These are phyloP conservation scores for Madurella mycetomatis DNA, from an alignment of 2,329 filamentous ascomycete species.

Conservation along the genomic window DNA sequence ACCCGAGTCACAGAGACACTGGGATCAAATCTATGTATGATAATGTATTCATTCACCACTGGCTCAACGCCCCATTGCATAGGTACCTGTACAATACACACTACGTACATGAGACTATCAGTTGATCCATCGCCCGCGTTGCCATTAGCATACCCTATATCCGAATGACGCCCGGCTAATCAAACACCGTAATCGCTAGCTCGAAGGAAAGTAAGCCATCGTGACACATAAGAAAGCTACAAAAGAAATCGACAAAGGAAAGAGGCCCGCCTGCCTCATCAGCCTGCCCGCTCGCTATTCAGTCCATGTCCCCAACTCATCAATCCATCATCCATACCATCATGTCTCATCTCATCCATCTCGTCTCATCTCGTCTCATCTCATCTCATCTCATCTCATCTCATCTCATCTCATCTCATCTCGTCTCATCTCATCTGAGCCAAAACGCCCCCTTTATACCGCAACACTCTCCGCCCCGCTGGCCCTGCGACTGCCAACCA, in stretches of 20 bases:
- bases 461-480: conserved; percentile 4
- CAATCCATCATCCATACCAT: conserved; percentile 2
- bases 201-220: not conserved
- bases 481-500: conserved; percentile 25
- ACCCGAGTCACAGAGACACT: too few relatives aligned
- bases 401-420: not conserved
- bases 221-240: conserved; percentile 8
- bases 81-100: not conserved
- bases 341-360: conserved; percentile 8
- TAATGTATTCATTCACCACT: not conserved
- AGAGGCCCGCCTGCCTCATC: not conserved
- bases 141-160: not conserved
- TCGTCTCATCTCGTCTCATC: conserved; percentile 1
- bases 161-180: conserved; percentile 5
- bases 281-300: not conserved
- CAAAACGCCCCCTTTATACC: not conserved
- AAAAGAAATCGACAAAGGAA: conserved; percentile 15
- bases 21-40: too few relatives aligned
- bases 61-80: not conserved
- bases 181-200: not conserved
- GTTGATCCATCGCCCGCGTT: not conserved
- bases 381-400: not conserved
- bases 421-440: not conserved
- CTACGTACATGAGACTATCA: not conserved
- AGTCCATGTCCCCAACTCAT: not conserved